phyloP scores from a whole-genome alignment of 2,329 filamentous ascomycete genomes.

The Sporothrix sp. region DNA sequence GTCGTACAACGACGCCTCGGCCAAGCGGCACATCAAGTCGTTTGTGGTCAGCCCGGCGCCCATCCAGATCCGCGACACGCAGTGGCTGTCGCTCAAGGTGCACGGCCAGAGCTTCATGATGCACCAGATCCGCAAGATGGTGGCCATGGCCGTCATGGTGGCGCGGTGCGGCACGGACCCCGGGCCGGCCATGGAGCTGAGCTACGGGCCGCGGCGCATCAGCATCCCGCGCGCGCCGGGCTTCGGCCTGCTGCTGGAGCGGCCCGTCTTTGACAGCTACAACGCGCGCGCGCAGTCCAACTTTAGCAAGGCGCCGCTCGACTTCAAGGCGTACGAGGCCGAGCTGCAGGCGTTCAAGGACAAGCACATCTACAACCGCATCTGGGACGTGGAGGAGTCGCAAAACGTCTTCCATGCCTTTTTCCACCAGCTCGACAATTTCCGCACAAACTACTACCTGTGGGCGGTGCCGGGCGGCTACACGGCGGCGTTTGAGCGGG shows the following conservation, averaged over 20 bases:
- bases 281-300: conserved; percentile 61
- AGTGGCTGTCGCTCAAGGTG: conserved; percentile 93
- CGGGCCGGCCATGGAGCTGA: conserved; percentile 59
- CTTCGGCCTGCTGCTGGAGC: conserved; percentile 76
- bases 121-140: conserved; percentile 99
- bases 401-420: conserved; percentile 76
- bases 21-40: conserved; percentile 85
- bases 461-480: conserved; percentile 65
- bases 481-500: conserved; percentile 43
- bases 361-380: conserved; percentile 79
- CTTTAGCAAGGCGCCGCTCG: conserved; percentile 57
- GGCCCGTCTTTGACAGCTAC: conserved; percentile 84
- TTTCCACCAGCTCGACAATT: conserved; percentile 71
- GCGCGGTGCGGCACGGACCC: conserved; percentile 76
- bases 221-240: conserved; percentile 91
- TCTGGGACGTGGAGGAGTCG: conserved; percentile 82
- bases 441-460: conserved; percentile 60
- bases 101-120: conserved; percentile 99
- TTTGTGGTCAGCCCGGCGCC: conserved; percentile 70
- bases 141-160: conserved; percentile 78
- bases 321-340: conserved; percentile 68
- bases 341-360: conserved; percentile 86
- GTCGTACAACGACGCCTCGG: conserved; percentile 65
- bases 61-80: conserved; percentile 78
- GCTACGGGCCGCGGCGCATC: conserved; percentile 62